Percentiles rank a stretch among this genome's conserved stretches.
phyloP scores from a whole-genome alignment of 2,329 filamentous ascomycete species.

The Amauroascus verrucosus region DNA sequence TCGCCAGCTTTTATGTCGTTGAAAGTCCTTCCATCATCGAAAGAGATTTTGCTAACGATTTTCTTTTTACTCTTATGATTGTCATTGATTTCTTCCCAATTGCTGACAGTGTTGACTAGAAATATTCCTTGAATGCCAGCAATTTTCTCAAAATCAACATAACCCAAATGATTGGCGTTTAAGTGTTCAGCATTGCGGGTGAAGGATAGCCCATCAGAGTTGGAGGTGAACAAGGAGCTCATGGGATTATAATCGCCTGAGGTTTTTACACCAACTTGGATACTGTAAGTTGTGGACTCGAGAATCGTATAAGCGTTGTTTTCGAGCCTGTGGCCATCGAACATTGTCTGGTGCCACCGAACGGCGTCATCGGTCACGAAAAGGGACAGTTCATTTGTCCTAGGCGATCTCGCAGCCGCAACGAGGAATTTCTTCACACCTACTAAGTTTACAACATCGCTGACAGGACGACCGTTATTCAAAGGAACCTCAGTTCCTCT shows the following conservation, averaged over 20 bases:
- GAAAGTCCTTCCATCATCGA: slow-evolving; percentile 88
- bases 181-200: slow-evolving; percentile 85
- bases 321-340: slow-evolving; percentile 74
- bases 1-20: slow-evolving; percentile 58
- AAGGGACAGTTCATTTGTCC: slow-evolving; percentile 81
- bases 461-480: slow-evolving; percentile 60
- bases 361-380: slow-evolving; percentile 77
- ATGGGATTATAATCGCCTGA: slow-evolving; percentile 48
- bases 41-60: slow-evolving; percentile 72
- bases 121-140: slow-evolving; percentile 85
- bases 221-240: slow-evolving; percentile 87
- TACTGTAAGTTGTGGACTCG: slow-evolving; percentile 94
- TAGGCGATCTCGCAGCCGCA: slow-evolving; percentile 65
- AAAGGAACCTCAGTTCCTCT: slow-evolving; percentile 60
- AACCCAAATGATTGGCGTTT: slow-evolving; percentile 64
- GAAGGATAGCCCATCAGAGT: slow-evolving; percentile 95
- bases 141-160: slow-evolving; percentile 93
- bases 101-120: slow-evolving; percentile 78
- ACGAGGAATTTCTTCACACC: slow-evolving; percentile 79
- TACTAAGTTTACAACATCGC: slow-evolving; percentile 71
- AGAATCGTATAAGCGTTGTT: slow-evolving; percentile 82
- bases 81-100: slow-evolving; percentile 63
- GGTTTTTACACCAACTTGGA: slow-evolving; percentile 88
- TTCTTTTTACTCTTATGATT: slow-evolving; percentile 50
- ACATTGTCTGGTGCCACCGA: slow-evolving; percentile 85